A percentile compares a stretch with the other conserved stretches of the same genome.
Conservation (phyloP, 306 rosid genomes). For the Medicago lupulina region DNA sequence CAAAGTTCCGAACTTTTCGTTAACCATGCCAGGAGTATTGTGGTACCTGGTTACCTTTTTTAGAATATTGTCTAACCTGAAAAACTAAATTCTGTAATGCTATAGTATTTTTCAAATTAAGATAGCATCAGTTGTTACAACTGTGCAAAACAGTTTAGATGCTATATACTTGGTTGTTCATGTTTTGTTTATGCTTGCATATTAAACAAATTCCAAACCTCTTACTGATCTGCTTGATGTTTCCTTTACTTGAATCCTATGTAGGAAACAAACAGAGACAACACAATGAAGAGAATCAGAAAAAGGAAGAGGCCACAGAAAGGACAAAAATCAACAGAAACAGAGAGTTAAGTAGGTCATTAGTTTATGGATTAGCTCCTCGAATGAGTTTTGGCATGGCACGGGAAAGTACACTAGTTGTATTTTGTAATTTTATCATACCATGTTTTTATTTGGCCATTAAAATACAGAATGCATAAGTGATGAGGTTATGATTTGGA, state of each 20-base stretch:
- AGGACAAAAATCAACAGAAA: conserved; percentile 13
- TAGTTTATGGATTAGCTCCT: not conserved
- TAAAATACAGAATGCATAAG: not conserved
- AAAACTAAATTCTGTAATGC: too few species aligned
- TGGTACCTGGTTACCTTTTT: too few species aligned
- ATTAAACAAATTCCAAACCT: conserved; percentile 3
- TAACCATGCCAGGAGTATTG: too few species aligned
- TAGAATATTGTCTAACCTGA: too few species aligned
- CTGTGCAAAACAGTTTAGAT: not conserved
- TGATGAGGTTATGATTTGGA: not conserved
- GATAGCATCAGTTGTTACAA: not conserved
- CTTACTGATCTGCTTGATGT: not conserved
- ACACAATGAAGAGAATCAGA: conserved; percentile 46
- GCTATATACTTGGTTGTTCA: not conserved
- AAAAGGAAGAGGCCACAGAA: conserved; percentile 53
- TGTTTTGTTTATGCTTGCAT: not conserved
- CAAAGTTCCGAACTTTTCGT: not conserved
- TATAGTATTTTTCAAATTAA: too few species aligned
- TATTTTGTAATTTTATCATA: not conserved
- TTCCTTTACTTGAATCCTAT: not conserved
- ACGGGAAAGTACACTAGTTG: conserved; percentile 12
- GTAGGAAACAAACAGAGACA: conserved; percentile 44
- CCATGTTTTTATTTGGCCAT: conserved; percentile 2
- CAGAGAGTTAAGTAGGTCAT: conserved; percentile 26
- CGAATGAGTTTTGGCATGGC: conserved; percentile 17